Evolutionary conservation across 441 rosid species (phyloP).

Genomic region (Mallotus repandus): DNA sequence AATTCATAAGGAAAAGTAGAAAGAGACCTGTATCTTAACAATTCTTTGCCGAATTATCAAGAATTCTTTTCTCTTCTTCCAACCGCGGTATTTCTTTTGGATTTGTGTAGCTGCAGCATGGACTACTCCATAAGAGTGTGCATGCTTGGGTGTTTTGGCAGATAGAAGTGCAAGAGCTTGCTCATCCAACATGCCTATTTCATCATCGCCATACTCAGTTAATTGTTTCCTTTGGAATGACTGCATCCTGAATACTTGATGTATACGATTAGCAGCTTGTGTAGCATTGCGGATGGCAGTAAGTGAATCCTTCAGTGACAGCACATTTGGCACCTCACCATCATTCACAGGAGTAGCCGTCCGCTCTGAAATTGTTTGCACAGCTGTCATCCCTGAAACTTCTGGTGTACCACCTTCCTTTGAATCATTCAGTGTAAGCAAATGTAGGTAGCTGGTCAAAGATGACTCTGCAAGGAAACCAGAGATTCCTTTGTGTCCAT

Average conservation of each 20-base stretch:
- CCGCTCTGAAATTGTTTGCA: slow-evolving; percentile 70
- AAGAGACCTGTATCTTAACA: slow-evolving; percentile 81
- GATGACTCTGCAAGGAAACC: slow-evolving; percentile 92
- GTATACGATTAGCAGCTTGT: slow-evolving; percentile 88
- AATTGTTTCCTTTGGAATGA: slow-evolving; percentile 82
- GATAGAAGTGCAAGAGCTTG: slow-evolving; percentile 58
- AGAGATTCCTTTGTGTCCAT: slow-evolving; percentile 93
- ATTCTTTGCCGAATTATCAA: slow-evolving; percentile 72
- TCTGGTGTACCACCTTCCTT: slow-evolving; percentile 38
- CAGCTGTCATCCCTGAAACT: slow-evolving; percentile 46
- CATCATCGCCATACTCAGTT: slow-evolving; percentile 44
- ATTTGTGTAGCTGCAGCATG: slow-evolving; percentile 78
- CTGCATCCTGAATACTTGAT: slow-evolving; percentile 86
- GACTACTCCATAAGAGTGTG: slow-evolving; percentile 43
- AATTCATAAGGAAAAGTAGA: background rate
- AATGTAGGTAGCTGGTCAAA: slow-evolving; percentile 58
- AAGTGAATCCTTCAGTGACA: slow-evolving; percentile 78
- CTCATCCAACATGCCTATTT: slow-evolving; percentile 47
- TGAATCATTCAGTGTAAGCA: slow-evolving; percentile 53
- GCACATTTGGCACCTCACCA: slow-evolving; percentile 54
- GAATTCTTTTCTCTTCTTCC: slow-evolving; percentile 86
- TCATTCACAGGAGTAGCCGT: slow-evolving; percentile 51
- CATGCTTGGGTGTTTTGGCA: slow-evolving; percentile 44
- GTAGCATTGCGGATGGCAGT: slow-evolving; percentile 91
- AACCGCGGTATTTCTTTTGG: slow-evolving; percentile 91